A percentile compares a stretch with the other conserved stretches of the same genome.
Conservation (phyloP, 2,329 filamentous ascomycete species). For the Hymenoscyphus repandus region DNA sequence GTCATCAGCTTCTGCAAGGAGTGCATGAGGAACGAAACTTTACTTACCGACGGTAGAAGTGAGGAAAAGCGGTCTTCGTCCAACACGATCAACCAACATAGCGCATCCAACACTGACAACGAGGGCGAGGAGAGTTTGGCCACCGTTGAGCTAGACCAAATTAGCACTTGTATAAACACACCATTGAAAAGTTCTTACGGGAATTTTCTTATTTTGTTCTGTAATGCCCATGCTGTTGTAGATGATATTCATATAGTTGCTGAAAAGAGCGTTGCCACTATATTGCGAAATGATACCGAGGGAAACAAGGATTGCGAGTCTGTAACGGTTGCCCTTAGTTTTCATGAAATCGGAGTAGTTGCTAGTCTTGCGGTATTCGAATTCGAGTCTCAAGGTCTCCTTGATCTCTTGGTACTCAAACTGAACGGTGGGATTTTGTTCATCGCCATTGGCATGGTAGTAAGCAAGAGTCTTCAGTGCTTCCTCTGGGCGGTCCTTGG, state of each 20-base stretch:
- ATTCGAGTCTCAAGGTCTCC: constrained; percentile 26
- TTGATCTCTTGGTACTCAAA: constrained; percentile 36
- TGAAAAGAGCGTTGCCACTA: constrained; percentile 61
- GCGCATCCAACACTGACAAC: constrained; percentile 52
- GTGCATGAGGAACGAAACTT: background rate
- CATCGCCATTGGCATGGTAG: constrained; percentile 53
- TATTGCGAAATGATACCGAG: constrained; percentile 65
- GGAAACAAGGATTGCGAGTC: constrained; percentile 56
- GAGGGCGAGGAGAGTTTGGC: constrained; percentile 37
- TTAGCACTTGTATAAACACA: constrained; percentile 30
- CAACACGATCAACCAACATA: constrained; percentile 48
- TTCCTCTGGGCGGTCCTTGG: constrained; percentile 47
- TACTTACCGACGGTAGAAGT: constrained; percentile 17
- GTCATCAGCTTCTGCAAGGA: constrained; percentile 21
- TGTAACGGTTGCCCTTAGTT: constrained; percentile 60
- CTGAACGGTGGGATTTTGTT: constrained; percentile 42
- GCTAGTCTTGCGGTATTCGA: constrained; percentile 40
- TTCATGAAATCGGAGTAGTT: constrained; percentile 46
- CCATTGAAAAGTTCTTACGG: constrained; percentile 46
- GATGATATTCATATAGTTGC: constrained; percentile 60
- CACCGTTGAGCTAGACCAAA: constrained; percentile 29
- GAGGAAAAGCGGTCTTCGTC: constrained; percentile 52
- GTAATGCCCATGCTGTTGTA: constrained; percentile 57
- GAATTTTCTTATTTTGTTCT: constrained; percentile 25
- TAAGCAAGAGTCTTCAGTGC: constrained; percentile 47